phyloP scores from a whole-genome alignment of 768 basidiomycete species.

The Rhodotorula babjevae region DNA sequence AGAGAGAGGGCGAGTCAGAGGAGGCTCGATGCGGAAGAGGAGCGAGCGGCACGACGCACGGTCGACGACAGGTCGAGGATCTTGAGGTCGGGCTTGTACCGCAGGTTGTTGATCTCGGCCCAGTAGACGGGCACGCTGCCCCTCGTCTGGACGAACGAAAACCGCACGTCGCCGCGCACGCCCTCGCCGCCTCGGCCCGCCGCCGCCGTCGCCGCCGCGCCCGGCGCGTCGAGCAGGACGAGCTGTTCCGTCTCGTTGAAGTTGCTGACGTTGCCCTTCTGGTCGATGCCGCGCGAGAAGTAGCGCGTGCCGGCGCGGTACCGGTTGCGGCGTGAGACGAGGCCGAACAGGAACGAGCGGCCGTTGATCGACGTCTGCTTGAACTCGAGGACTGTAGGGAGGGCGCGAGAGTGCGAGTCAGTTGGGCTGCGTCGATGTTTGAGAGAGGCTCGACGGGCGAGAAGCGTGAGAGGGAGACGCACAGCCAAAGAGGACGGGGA shows the following conservation, averaged over 20 bases:
- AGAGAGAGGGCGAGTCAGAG: background rate
- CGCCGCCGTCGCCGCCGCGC: background rate
- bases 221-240: slow-evolving; percentile 60
- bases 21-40: background rate
- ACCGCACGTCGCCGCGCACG: slow-evolving; percentile 48
- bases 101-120: slow-evolving; percentile 90
- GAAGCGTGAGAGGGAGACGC: slow-evolving; percentile 49
- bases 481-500: slow-evolving; percentile 95
- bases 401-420: background rate
- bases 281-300: slow-evolving; percentile 88
- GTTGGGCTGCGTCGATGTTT: too few species aligned
- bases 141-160: slow-evolving; percentile 88
- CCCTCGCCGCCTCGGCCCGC: slow-evolving; percentile 5
- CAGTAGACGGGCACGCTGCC: slow-evolving; percentile 93
- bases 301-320: slow-evolving; percentile 94
- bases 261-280: slow-evolving; percentile 84
- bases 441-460: too few species aligned
- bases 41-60: slow-evolving; percentile 51
- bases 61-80: slow-evolving; percentile 89
- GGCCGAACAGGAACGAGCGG: slow-evolving; percentile 70
- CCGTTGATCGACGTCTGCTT: slow-evolving; percentile 70
- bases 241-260: slow-evolving; percentile 98
- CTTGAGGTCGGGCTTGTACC: slow-evolving; percentile 93
- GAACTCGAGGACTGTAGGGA: slow-evolving; percentile 70
- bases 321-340: slow-evolving; percentile 89